These are phyloP conservation scores for Neurospora sp. DNA, from an alignment of 2,329 filamentous ascomycete species.

Conservation along the genomic window DNA sequence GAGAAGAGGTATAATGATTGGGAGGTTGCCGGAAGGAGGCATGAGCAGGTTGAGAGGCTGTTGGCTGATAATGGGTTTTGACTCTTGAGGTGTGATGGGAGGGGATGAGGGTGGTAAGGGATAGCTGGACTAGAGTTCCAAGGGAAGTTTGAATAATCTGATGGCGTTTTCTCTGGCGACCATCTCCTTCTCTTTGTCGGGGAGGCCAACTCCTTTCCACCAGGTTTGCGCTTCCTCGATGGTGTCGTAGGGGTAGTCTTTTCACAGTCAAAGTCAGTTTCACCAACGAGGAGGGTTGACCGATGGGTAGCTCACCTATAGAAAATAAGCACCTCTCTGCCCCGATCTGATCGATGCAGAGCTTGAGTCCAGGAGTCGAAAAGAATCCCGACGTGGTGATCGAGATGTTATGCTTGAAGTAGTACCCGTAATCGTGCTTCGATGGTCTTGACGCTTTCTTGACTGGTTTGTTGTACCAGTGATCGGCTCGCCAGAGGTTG, in stretches of 20 bases:
- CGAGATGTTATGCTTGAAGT: slow-evolving; percentile 31
- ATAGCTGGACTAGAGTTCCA: slow-evolving; percentile 12
- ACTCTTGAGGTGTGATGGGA: not conserved
- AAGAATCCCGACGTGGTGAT: slow-evolving; percentile 33
- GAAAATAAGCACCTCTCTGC: slow-evolving; percentile 29
- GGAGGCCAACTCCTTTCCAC: slow-evolving; percentile 24
- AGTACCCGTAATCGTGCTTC: slow-evolving; percentile 30
- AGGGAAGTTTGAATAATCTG: slow-evolving; percentile 24
- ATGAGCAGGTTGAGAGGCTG: slow-evolving; percentile 33
- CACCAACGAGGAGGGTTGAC: not conserved
- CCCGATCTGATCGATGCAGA: slow-evolving; percentile 29
- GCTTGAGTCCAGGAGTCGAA: slow-evolving; percentile 29
- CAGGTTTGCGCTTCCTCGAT: slow-evolving; percentile 24
- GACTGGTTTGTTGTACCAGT: slow-evolving; percentile 34
- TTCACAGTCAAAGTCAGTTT: not conserved
- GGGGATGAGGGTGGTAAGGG: not conserved
- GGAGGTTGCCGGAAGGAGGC: slow-evolving; percentile 33
- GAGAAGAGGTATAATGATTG: slow-evolving; percentile 26
- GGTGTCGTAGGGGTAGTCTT: slow-evolving; percentile 27
- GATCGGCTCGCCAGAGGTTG: slow-evolving; percentile 30
- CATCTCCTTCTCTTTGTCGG: slow-evolving; percentile 18
- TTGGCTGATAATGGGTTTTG: slow-evolving; percentile 8
- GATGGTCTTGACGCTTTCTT: slow-evolving; percentile 27
- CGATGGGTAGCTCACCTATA: slow-evolving; percentile 23
- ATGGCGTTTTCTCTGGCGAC: slow-evolving; percentile 24